phyloP scores from a whole-genome alignment of 2,329 filamentous ascomycete genomes.

The Paracoccidioides lutzii region DNA sequence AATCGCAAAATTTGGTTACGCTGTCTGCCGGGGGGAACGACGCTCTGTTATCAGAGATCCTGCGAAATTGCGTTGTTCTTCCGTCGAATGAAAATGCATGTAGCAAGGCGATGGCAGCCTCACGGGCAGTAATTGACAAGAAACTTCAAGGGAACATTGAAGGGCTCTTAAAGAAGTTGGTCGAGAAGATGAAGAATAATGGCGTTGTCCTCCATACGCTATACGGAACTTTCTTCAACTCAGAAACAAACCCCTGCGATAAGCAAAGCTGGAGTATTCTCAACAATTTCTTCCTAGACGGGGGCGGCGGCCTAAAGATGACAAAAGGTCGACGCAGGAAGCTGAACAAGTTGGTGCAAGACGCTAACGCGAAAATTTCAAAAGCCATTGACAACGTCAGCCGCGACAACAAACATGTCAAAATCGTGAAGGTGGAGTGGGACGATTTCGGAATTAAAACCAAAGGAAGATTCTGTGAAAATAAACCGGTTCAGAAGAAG shows the following conservation, averaged over 20 bases:
- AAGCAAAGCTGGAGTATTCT: conserved; percentile 7
- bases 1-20: conserved; percentile 22
- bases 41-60: conserved; percentile 22
- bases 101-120: conserved; percentile 11
- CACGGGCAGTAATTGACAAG: conserved; percentile 16
- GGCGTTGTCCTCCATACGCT: conserved; percentile 20
- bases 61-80: conserved; percentile 15
- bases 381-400: conserved; percentile 18
- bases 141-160: conserved; percentile 20
- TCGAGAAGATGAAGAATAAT: conserved; percentile 19
- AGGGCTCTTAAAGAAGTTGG: conserved; percentile 15
- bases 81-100: conserved; percentile 10
- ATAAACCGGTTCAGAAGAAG: not conserved
- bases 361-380: conserved; percentile 18
- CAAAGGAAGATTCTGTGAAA: not conserved
- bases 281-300: not conserved
- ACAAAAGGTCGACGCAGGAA: conserved; percentile 17
- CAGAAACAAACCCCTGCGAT: conserved; percentile 15
- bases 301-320: conserved; percentile 5
- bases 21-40: conserved; percentile 30
- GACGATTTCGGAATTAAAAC: not conserved
- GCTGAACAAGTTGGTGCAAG: conserved; percentile 19
- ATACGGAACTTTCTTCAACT: conserved; percentile 25
- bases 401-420: conserved; percentile 12
- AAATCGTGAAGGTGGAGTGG: not conserved